Conservation (phyloP, 805 yeast species). For the Danielia oregonensis region DNA sequence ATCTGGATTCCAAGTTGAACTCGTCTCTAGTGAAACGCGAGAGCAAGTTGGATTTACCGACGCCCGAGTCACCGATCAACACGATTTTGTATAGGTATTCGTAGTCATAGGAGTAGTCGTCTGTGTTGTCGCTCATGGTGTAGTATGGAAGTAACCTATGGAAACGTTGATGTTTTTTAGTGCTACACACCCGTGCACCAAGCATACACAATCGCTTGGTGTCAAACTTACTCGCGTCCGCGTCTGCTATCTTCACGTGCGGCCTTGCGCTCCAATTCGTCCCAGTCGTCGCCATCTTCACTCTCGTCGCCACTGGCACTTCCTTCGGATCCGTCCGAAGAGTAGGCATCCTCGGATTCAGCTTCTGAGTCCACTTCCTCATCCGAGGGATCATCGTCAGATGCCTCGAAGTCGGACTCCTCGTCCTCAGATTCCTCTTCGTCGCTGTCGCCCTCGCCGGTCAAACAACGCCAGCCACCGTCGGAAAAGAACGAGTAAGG, state of each 20-base stretch:
- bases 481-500: conserved; percentile 90
- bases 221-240: conserved; percentile 12
- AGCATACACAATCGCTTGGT: too few species aligned
- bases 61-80: conserved; percentile 95
- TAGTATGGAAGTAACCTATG: background rate
- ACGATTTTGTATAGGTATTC: conserved; percentile 92
- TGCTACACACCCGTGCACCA: conserved; percentile 1
- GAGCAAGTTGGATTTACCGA: conserved; percentile 90
- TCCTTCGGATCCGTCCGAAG: conserved; percentile 30
- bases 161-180: background rate
- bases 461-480: conserved; percentile 96
- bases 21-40: conserved; percentile 95
- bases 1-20: conserved; percentile 88
- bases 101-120: conserved; percentile 59
- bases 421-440: conserved; percentile 66
- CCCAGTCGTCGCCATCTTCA: conserved; percentile 51
- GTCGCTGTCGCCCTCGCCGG: conserved; percentile 74
- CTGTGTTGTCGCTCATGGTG: conserved; percentile 34
- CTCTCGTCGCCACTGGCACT: conserved; percentile 34
- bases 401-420: conserved; percentile 67
- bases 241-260: conserved; percentile 40
- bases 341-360: conserved; percentile 36
- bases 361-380: conserved; percentile 59
- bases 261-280: conserved; percentile 58
- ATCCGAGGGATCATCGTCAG: conserved; percentile 58